phyloP scores from a whole-genome alignment of 352 stramenopile species.

The Pythium phragmitis region DNA sequence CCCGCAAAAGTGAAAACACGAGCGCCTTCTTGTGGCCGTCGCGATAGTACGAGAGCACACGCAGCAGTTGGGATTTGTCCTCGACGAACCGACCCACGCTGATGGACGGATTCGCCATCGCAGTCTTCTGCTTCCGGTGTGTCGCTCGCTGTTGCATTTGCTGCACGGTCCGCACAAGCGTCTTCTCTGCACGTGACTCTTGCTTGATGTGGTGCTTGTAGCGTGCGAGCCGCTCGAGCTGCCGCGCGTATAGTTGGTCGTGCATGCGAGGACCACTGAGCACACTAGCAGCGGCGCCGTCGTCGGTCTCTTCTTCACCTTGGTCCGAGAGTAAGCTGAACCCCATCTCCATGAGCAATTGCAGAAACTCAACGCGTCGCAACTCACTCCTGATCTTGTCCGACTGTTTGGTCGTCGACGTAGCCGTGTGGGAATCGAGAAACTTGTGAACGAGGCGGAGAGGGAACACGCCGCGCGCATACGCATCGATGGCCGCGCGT shows the following conservation, averaged over 20 bases:
- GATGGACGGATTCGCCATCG: conserved; percentile 2
- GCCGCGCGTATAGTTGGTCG: conserved; percentile 77
- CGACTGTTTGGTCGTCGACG: conserved; percentile 17
- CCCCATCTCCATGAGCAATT: conserved; percentile 92
- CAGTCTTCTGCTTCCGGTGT: conserved; percentile 16
- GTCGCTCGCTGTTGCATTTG: conserved; percentile 25
- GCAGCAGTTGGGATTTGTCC: conserved; percentile 84
- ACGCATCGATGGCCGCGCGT: conserved; percentile 63
- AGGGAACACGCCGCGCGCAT: conserved; percentile 67
- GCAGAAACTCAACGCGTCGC: conserved; percentile 87
- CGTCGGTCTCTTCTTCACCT: conserved; percentile 23
- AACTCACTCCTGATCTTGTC: conserved; percentile 39
- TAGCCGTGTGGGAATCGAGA: conserved; percentile 38
- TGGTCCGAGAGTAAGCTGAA: conserved; percentile 74
- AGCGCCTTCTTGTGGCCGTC: conserved; percentile 94
- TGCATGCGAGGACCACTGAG: conserved; percentile 45
- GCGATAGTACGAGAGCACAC: conserved; percentile 91
- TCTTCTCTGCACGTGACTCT: conserved; percentile 48
- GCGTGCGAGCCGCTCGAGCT: conserved; percentile 66
- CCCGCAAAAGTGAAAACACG: conserved; percentile 86
- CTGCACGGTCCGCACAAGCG: conserved; percentile 53
- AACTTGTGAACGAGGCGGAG: conserved; percentile 68
- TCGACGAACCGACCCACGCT: conserved; percentile 45
- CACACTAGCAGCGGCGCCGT: conserved; percentile 16
- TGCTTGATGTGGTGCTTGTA: conserved; percentile 62